These are phyloP conservation scores for Mikania micrantha DNA, from an alignment of 129 eudicot genomes.

Conservation along the genomic window DNA sequence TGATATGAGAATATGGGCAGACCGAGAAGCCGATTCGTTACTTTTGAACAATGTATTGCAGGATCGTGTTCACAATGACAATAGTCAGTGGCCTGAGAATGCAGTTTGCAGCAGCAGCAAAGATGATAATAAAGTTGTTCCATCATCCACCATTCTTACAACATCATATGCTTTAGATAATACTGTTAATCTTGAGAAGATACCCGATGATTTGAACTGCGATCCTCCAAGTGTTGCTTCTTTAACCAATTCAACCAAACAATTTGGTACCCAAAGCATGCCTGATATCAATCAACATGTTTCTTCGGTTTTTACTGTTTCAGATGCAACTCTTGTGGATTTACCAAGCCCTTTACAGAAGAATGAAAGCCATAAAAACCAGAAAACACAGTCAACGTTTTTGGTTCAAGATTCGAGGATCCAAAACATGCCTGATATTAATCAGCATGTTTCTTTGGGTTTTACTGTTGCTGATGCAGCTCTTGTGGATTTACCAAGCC, in stretches of 20 bases:
- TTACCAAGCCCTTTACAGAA: slow-evolving; percentile 43
- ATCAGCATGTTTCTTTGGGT: slow-evolving; percentile 23
- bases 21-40: slow-evolving; percentile 53
- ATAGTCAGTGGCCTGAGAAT: slow-evolving; percentile 9
- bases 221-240: slow-evolving; percentile 12
- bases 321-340: slow-evolving; percentile 31
- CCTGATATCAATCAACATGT: slow-evolving; percentile 24
- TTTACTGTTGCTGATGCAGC: slow-evolving; percentile 24
- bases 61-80: slow-evolving; percentile 32
- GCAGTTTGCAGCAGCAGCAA: slow-evolving; percentile 2
- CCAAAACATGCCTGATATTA: slow-evolving; percentile 20
- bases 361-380: slow-evolving; percentile 23
- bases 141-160: slow-evolving; percentile 22
- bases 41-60: slow-evolving; percentile 63
- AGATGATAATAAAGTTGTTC: slow-evolving; percentile 27
- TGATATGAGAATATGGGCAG: slow-evolving; percentile 81
- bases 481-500: background rate
- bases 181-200: slow-evolving; percentile 31
- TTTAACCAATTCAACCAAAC: slow-evolving; percentile 14
- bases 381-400: slow-evolving; percentile 10
- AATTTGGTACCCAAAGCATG: slow-evolving; percentile 6
- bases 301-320: slow-evolving; percentile 23
- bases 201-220: slow-evolving; percentile 29
- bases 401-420: slow-evolving; percentile 8
- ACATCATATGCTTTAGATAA: slow-evolving; percentile 17